These are phyloP conservation scores for Ogataea haglerorum DNA, from an alignment of 805 yeast species.

Conservation along the genomic window DNA sequence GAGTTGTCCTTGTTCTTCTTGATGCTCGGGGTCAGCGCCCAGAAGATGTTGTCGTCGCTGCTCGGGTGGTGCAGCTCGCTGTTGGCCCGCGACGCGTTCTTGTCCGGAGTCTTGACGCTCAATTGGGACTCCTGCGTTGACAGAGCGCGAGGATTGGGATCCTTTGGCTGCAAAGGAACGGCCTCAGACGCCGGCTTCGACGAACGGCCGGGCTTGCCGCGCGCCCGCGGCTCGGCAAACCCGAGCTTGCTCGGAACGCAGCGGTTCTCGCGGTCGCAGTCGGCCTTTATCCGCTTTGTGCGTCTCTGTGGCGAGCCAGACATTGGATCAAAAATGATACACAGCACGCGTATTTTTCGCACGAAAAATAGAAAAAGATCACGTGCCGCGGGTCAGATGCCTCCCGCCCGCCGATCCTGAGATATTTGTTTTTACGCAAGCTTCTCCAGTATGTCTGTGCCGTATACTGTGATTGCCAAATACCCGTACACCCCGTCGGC, in stretches of 20 bases:
- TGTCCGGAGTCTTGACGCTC: constrained; percentile 23
- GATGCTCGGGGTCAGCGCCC: constrained; percentile 41
- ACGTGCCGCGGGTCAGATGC: not conserved
- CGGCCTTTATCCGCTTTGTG: constrained; percentile 7
- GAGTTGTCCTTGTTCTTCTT: constrained; percentile 13
- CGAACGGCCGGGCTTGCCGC: constrained; percentile 5
- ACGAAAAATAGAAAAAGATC: not conserved
- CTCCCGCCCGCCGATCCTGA: not conserved
- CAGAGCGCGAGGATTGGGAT: constrained; percentile 22
- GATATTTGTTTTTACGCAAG: not conserved
- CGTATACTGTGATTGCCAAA: constrained; percentile 30
- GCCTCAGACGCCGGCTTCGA: constrained; percentile 2
- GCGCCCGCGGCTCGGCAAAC: constrained; percentile 13
- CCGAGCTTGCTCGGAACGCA: constrained; percentile 1
- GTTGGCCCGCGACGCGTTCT: constrained; percentile 10
- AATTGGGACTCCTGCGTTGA: constrained; percentile 18
- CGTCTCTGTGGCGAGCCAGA: constrained; percentile 13
- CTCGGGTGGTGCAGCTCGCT: constrained; percentile 23
- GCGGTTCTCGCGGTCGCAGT: constrained; percentile 1
- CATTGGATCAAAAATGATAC: constrained; percentile 6
- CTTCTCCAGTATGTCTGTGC: constrained; percentile 20
- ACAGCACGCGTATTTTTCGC: constrained; percentile 3
- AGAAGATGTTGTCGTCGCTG: constrained; percentile 36
- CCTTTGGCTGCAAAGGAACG: constrained; percentile 13
- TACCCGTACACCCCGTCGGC: constrained; percentile 33